Evolutionary conservation across 2,329 filamentous ascomycete species (phyloP).

Genomic region (Colletotrichum coccodes): DNA sequence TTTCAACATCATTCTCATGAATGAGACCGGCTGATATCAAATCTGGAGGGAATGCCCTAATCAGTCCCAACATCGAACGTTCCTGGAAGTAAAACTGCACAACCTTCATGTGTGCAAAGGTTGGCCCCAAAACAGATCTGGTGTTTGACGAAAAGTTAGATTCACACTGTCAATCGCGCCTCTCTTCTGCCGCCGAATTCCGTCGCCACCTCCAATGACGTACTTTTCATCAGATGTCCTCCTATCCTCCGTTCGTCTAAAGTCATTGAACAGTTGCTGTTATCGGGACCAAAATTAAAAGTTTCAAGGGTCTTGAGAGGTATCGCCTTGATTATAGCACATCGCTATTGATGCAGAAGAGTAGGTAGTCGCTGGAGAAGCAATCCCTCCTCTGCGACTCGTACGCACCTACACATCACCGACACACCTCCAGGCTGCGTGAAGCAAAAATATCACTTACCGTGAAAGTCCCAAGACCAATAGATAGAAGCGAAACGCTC

Average conservation of each 20-base stretch:
- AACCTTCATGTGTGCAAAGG: background rate
- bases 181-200: background rate
- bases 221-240: background rate
- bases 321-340: background rate
- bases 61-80: no score
- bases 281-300: no score
- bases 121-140: no score
- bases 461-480: background rate
- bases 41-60: background rate
- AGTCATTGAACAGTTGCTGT: background rate
- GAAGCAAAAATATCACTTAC: background rate
- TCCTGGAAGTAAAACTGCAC: background rate
- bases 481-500: no score
- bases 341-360: background rate
- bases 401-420: no score
- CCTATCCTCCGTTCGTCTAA: background rate
- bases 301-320: background rate
- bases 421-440: background rate
- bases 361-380: background rate
- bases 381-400: no score
- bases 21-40: background rate
- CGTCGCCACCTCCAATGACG: conserved; percentile 2
- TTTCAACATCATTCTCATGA: background rate
- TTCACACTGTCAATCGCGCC: background rate
- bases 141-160: background rate